Percentiles rank a stretch among this genome's conserved stretches.
phyloP scores from a whole-genome alignment of 2,329 filamentous ascomycete species.

The Aspergillus carbonarius region DNA sequence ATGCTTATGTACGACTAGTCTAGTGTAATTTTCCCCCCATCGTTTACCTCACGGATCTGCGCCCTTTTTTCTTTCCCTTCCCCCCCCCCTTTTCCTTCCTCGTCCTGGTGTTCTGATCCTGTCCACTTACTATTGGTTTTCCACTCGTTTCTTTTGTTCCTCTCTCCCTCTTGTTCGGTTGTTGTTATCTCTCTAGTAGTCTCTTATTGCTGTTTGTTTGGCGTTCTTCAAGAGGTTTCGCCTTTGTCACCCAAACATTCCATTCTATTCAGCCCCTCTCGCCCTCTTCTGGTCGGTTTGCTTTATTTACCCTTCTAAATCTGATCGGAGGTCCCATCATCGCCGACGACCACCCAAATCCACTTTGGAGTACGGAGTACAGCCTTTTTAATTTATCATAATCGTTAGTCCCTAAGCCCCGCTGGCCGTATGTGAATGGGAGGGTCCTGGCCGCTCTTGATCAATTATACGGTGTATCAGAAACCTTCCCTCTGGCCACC shows the following conservation, averaged over 20 bases:
- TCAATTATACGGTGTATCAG: slow-evolving; percentile 13
- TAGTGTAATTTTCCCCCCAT: neutral
- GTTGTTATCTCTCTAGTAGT: neutral
- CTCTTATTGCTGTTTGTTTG: neutral
- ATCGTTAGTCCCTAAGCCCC: slow-evolving; percentile 6
- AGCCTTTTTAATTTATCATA: slow-evolving; percentile 13
- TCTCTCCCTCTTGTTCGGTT: slow-evolving; percentile 3
- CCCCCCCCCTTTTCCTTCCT: neutral
- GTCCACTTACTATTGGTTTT: slow-evolving; percentile 11
- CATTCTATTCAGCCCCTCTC: neutral
- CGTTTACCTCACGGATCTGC: neutral
- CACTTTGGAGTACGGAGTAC: neutral
- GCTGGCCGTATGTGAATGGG: slow-evolving; percentile 19
- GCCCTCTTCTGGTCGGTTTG: neutral
- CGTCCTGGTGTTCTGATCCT: slow-evolving; percentile 8
- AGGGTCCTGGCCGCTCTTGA: slow-evolving; percentile 13
- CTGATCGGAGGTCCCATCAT: neutral
- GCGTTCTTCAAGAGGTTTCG: neutral
- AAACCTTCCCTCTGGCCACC: slow-evolving; percentile 16
- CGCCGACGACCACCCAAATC: neutral
- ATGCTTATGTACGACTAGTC: neutral
- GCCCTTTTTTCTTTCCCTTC: neutral
- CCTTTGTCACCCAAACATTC: slow-evolving; percentile 5
- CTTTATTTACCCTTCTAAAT: slow-evolving; percentile 4
- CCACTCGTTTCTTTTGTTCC: slow-evolving; percentile 5